phyloP scores from a whole-genome alignment of 495 filamentous ascomycete species.

The Talaromyces thailandensis region DNA sequence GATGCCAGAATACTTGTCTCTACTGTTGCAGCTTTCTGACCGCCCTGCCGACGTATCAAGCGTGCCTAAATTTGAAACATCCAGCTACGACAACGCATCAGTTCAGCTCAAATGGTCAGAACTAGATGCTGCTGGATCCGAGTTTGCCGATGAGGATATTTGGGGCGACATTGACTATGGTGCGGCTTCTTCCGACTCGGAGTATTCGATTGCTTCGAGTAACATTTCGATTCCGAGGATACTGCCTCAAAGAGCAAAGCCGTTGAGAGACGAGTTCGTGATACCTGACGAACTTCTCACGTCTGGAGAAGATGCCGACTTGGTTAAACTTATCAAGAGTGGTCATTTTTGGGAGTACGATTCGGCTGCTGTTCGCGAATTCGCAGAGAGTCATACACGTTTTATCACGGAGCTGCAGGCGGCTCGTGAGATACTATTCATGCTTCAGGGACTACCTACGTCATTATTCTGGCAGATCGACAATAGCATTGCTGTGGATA shows the following conservation, averaged over 20 bases:
- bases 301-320: conserved; percentile 23
- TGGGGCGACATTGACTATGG: conserved; percentile 74
- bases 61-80: conserved; percentile 35
- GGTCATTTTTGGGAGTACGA: conserved; percentile 56
- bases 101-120: conserved; percentile 54
- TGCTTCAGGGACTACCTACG: conserved; percentile 74
- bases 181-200: conserved; percentile 53
- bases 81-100: conserved; percentile 41
- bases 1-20: conserved; percentile 69
- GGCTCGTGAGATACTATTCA: conserved; percentile 71
- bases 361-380: conserved; percentile 11
- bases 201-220: conserved; percentile 26
- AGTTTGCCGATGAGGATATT: conserved; percentile 57
- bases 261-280: conserved; percentile 23
- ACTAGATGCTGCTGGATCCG: conserved; percentile 63
- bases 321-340: conserved; percentile 41
- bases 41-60: conserved; percentile 44
- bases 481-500: conserved; percentile 26
- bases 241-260: conserved; percentile 14
- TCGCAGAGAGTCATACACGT: conserved; percentile 27
- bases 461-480: conserved; percentile 51
- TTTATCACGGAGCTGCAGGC: conserved; percentile 63
- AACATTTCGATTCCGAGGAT: conserved; percentile 16
- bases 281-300: conserved; percentile 30
- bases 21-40: conserved; percentile 76